Percentiles rank a stretch among this genome's conserved stretches.
Evolutionary conservation across 2,329 filamentous ascomycete species (phyloP).

Genomic region (Nemania diffusa): DNA sequence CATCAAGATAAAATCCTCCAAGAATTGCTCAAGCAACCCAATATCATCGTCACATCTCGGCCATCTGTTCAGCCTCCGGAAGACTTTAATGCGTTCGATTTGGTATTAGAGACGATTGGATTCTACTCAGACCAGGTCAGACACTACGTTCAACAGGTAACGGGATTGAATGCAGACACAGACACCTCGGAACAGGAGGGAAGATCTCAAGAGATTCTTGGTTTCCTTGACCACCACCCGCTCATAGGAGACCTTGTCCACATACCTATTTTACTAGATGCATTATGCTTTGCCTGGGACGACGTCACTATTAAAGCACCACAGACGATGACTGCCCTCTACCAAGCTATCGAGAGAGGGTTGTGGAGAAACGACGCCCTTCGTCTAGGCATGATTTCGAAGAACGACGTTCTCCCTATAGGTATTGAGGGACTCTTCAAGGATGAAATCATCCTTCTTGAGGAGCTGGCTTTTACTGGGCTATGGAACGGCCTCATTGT

Average conservation of each 20-base stretch:
- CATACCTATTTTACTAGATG: constrained; percentile 13
- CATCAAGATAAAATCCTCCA: background rate
- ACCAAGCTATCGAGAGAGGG: background rate
- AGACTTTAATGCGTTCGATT: background rate
- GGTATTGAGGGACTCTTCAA: too few species aligned
- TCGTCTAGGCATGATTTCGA: too few species aligned
- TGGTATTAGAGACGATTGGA: constrained; percentile 15
- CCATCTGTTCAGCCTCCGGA: background rate
- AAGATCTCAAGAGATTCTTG: background rate
- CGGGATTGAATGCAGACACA: background rate
- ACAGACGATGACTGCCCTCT: constrained; percentile 2
- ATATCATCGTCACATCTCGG: constrained; percentile 18
- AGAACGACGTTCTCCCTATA: too few species aligned
- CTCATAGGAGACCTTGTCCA: constrained; percentile 1
- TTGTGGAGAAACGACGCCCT: background rate
- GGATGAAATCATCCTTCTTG: too few species aligned
- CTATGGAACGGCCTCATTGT: too few species aligned
- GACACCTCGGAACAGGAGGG: background rate
- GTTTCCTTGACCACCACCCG: background rate
- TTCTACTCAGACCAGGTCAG: constrained; percentile 9
- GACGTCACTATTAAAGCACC: background rate
- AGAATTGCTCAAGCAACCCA: background rate
- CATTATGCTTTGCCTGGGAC: constrained; percentile 15
- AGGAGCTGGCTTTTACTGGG: too few species aligned
- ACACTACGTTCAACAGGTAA: background rate